A percentile compares a stretch with the other conserved stretches of the same genome.
phyloP scores from a whole-genome alignment of 805 yeast species.

The Scheffersomyces ergatensis region DNA sequence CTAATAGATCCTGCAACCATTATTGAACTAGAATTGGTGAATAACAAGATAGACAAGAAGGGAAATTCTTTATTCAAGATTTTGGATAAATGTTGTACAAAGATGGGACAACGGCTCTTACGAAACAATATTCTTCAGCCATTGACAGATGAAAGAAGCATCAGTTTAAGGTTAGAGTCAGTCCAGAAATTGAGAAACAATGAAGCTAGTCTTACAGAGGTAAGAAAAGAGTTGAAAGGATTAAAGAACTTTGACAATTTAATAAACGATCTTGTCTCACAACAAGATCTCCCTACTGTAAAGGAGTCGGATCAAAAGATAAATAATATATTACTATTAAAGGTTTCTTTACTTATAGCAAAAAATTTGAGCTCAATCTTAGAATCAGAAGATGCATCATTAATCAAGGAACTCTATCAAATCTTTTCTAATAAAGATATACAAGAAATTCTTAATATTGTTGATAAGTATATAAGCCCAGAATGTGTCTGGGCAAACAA shows the following conservation, averaged over 20 bases:
- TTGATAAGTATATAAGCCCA: conserved; percentile 3
- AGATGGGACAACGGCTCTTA: conserved; percentile 45
- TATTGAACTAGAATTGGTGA: conserved; percentile 35
- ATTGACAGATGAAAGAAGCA: conserved; percentile 33
- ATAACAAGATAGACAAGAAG: conserved; percentile 22
- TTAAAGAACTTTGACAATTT: conserved; percentile 13
- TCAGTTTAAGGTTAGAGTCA: conserved; percentile 32
- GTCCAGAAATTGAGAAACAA: conserved; percentile 31
- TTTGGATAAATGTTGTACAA: conserved; percentile 39
- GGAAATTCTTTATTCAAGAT: conserved; percentile 32
- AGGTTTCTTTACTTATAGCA: conserved; percentile 24
- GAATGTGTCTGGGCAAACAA: conserved; percentile 7
- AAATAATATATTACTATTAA: conserved; percentile 39
- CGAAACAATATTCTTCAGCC: conserved; percentile 48
- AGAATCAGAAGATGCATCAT: background rate
- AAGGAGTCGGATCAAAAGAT: conserved; percentile 32
- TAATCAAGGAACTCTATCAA: conserved; percentile 3
- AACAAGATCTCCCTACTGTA: conserved; percentile 4
- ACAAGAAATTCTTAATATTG: background rate
- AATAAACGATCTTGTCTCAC: conserved; percentile 30
- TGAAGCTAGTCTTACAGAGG: conserved; percentile 4
- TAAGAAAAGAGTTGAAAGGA: conserved; percentile 6
- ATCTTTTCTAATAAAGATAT: conserved; percentile 4
- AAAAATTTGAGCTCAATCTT: background rate
- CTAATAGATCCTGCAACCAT: conserved; percentile 40